Evolutionary conservation across 1,284 basidiomycete genomes (phyloP).

Genomic region (Mycosarcoma mackinlayi): DNA sequence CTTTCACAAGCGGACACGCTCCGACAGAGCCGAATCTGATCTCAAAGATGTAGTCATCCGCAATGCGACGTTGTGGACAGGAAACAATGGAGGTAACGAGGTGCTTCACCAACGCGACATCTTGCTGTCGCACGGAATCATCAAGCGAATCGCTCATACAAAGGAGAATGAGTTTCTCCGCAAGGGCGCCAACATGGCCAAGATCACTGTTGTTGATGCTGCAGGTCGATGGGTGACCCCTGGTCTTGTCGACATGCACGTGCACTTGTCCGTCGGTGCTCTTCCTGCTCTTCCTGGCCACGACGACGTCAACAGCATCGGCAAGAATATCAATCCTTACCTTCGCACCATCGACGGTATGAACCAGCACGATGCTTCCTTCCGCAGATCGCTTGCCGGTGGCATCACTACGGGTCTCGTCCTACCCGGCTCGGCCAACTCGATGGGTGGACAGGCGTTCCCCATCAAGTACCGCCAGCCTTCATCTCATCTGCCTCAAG

Average conservation of each 20-base stretch:
- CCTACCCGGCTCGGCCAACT: conserved; percentile 75
- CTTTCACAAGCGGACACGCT: conserved; percentile 74
- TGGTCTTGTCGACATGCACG: conserved; percentile 80
- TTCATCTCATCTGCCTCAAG: conserved; percentile 36
- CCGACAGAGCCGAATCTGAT: conserved; percentile 78
- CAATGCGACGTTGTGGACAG: conserved; percentile 85
- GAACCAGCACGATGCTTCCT: conserved; percentile 76
- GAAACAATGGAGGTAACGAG: conserved; percentile 76
- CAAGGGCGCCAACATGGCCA: not conserved
- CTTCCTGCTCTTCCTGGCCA: conserved; percentile 69
- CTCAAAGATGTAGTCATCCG: conserved; percentile 75
- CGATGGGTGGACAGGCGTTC: conserved; percentile 78
- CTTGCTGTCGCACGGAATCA: conserved; percentile 70
- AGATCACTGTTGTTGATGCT: conserved; percentile 42
- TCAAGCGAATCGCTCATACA: conserved; percentile 66
- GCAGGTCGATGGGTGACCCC: conserved; percentile 60
- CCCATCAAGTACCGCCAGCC: conserved; percentile 73
- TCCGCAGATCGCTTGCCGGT: conserved; percentile 74
- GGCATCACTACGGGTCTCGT: conserved; percentile 79
- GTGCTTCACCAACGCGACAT: conserved; percentile 72
- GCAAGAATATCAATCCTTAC: conserved; percentile 75
- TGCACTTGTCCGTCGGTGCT: conserved; percentile 75
- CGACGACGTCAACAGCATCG: conserved; percentile 71
- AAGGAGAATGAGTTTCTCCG: conserved; percentile 2
- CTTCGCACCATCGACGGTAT: conserved; percentile 75